Base-by-base conservation (phyloP, 768 basidiomycete genomes). In the Boletus edulis region DNA sequence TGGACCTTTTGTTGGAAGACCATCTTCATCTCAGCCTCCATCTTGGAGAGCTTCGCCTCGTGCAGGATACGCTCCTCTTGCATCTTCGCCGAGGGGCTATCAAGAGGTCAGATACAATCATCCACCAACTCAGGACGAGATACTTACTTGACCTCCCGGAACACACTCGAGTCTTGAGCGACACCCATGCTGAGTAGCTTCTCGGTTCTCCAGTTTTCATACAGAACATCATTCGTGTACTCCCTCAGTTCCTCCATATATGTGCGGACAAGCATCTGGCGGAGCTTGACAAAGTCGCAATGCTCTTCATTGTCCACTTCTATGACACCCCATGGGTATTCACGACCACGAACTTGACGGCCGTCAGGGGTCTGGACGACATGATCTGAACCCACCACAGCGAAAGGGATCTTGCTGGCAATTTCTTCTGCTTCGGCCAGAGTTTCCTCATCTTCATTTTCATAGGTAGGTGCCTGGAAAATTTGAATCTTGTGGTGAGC, bases 21-120 rank as follows among this genome's bases (percentile, higher is more conserved):
- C 92, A 96, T 94, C 85, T 98, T 98, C 97, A 99, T 99, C 81
- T 98, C 97, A 52, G 94, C 91, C 77, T 99, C 97, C 89, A 98
- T 98, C 86, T 99, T 99, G 52, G 92, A 84, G 51, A 99, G 84
- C 73, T 98, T 98, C 62, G 91, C 90, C 76, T 99, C 96, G 75
- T 99, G 96, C 68, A 98, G 73, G 49, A 92, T 80, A 53, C 97
- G 91, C 70, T 99, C 97, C 70, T 99, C 97, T 60, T 95, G 94
- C 77, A 93, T 83, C 74, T 94, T 89, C 55, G 90, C 91, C 46
- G 95, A 95, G 58, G 97, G 97, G 75, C 96, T 98, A 63, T 3
- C 46, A 53, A 55, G 47, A 50, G 24, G 46, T 66, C 37, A 69
- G 49, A 57, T 59, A 43, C 61, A 32, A 45, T 42, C 49, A 2